phyloP scores from a whole-genome alignment of 2,329 filamentous ascomycete genomes.

The Fusarium buharicum region DNA sequence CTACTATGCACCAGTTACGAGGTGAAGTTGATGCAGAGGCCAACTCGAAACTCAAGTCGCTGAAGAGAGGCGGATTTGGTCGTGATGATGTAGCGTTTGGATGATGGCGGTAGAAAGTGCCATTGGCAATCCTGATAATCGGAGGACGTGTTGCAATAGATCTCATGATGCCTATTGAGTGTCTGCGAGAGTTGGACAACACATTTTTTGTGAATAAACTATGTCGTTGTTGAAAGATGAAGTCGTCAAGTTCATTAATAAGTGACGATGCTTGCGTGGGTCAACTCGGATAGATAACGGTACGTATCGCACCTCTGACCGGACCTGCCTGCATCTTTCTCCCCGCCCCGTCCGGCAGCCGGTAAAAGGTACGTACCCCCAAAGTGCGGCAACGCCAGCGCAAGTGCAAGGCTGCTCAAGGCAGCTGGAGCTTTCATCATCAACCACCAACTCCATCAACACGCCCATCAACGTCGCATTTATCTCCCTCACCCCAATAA shows the following conservation, averaged over 20 bases:
- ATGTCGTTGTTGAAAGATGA: conserved; percentile 18
- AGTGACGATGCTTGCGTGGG: conserved; percentile 29
- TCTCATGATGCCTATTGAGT: conserved; percentile 50
- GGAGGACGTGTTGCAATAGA: conserved; percentile 58
- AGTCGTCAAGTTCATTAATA: conserved; percentile 31
- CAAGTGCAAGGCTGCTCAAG: conserved; percentile 35
- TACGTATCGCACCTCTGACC: conserved; percentile 8
- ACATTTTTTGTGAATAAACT: conserved; percentile 21
- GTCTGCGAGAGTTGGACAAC: background rate
- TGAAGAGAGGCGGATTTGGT: conserved; percentile 78
- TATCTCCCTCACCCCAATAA: background rate
- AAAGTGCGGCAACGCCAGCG: conserved; percentile 32
- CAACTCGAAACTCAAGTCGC: conserved; percentile 74
- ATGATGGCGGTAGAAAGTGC: conserved; percentile 84
- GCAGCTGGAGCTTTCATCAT: conserved; percentile 40
- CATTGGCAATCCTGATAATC: conserved; percentile 78
- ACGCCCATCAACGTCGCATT: conserved; percentile 10
- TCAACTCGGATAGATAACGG: background rate
- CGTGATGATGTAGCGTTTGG: conserved; percentile 63
- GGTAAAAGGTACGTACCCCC: conserved; percentile 37
- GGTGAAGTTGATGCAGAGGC: conserved; percentile 62
- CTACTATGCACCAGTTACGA: conserved; percentile 86
- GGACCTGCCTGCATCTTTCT: conserved; percentile 17
- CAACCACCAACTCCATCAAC: conserved; percentile 20
- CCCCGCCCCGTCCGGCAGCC: conserved; percentile 6